Evolutionary conservation across 2,329 filamentous ascomycete genomes (phyloP).

Genomic region (Simplicillium sp.): DNA sequence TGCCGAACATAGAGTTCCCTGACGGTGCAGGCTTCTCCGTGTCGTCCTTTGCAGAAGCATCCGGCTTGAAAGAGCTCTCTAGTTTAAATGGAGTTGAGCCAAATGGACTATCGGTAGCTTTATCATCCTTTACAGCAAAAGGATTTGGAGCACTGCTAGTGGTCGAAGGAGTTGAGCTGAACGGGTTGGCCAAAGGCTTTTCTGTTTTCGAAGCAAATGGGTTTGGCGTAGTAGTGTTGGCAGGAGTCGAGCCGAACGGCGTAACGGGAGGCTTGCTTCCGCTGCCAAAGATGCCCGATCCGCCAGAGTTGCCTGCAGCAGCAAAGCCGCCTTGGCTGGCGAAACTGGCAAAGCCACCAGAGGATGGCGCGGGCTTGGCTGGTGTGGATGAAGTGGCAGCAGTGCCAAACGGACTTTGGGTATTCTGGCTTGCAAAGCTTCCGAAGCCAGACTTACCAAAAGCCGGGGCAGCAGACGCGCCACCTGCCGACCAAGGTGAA

Average conservation of each 20-base stretch:
- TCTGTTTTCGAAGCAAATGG: conserved; percentile 9
- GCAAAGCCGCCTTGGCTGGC: conserved; percentile 46
- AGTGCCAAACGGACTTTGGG: conserved; percentile 27
- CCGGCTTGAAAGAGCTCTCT: conserved; percentile 56
- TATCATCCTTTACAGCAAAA: conserved; percentile 15
- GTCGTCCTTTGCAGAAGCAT: conserved; percentile 52
- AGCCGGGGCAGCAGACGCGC: conserved; percentile 23
- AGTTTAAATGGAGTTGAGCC: conserved; percentile 55
- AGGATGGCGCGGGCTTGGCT: conserved; percentile 10
- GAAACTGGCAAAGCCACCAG: conserved; percentile 44
- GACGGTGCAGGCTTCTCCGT: conserved; percentile 33
- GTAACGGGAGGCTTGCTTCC: conserved; percentile 24
- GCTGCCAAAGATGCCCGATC: conserved; percentile 26
- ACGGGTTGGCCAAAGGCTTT: conserved; percentile 22
- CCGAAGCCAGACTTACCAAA: conserved; percentile 48
- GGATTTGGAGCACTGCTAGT: conserved; percentile 6
- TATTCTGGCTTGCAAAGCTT: conserved; percentile 24
- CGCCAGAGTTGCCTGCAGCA: conserved; percentile 28
- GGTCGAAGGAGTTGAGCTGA: conserved; percentile 13
- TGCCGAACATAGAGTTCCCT: conserved; percentile 49
- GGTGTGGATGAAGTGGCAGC: conserved; percentile 8
- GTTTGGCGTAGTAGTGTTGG: conserved; percentile 12
- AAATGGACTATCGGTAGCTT: conserved; percentile 25
- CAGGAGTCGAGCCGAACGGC: conserved; percentile 16
- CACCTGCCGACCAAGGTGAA: conserved; percentile 42